These are phyloP conservation scores for Leccinum longicurvipes DNA, from an alignment of 768 basidiomycete genomes.

Conservation along the genomic window DNA sequence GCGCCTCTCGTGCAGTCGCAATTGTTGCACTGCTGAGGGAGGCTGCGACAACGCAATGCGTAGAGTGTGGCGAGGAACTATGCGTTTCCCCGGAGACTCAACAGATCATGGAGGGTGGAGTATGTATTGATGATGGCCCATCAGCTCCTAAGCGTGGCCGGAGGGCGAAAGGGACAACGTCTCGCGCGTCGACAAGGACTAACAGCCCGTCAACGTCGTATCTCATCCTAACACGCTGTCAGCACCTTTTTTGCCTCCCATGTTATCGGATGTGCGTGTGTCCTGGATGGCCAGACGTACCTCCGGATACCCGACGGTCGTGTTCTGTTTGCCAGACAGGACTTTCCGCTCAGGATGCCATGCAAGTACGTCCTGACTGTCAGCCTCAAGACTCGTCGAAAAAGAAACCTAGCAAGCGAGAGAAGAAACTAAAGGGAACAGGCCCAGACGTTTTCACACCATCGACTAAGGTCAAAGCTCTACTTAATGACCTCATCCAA, in stretches of 20 bases:
- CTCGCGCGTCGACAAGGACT: constrained; percentile 70
- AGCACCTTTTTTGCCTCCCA: constrained; percentile 84
- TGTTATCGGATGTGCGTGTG: constrained; percentile 84
- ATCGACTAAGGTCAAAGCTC: constrained; percentile 86
- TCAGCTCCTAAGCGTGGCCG: constrained; percentile 47
- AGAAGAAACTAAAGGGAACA: constrained; percentile 59
- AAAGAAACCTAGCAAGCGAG: constrained; percentile 62
- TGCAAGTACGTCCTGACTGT: constrained; percentile 72
- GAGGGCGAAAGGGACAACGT: constrained; percentile 53
- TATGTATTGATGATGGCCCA: constrained; percentile 50
- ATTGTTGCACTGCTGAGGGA: constrained; percentile 85
- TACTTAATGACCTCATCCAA: constrained; percentile 74
- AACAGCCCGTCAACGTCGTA: constrained; percentile 64
- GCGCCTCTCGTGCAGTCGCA: constrained; percentile 67
- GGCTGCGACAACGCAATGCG: constrained; percentile 83
- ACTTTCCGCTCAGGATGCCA: constrained; percentile 68
- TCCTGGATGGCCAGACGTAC: constrained; percentile 75
- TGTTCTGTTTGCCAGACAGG: constrained; percentile 79
- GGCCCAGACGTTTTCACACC: constrained; percentile 58
- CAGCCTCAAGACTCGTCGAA: constrained; percentile 44
- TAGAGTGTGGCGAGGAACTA: constrained; percentile 82
- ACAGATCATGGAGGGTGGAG: constrained; percentile 38
- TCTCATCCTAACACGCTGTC: constrained; percentile 84
- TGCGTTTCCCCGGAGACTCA: constrained; percentile 45
- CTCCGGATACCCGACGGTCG: constrained; percentile 50